Evolutionary conservation across 345 rosid genomes (phyloP).

Genomic region (Moricandia moricandioides): DNA sequence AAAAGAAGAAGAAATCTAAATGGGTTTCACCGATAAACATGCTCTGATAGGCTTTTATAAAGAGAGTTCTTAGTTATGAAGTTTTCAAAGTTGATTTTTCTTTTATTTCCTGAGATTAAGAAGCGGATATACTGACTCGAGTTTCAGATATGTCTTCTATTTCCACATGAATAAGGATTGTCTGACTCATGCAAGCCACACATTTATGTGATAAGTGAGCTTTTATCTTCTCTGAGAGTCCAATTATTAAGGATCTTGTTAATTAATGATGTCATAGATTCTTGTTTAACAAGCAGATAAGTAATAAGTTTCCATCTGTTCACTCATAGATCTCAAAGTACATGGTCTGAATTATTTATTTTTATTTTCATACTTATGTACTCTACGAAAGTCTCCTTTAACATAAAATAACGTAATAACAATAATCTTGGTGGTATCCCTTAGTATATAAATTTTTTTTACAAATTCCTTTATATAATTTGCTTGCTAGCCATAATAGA

Average conservation of each 20-base stretch:
- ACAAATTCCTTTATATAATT: no score
- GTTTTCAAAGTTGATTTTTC: background rate
- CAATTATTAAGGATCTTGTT: background rate
- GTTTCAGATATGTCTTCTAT: background rate
- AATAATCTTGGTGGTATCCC: background rate
- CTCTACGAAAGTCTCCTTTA: background rate
- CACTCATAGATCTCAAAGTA: background rate
- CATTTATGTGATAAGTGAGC: constrained; percentile 18
- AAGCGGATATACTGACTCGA: background rate
- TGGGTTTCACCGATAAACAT: no score
- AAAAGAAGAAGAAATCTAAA: no score
- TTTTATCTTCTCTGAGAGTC: constrained; percentile 10
- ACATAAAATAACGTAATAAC: background rate
- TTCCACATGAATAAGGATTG: constrained; percentile 17
- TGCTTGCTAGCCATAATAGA: background rate
- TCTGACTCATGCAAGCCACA: constrained; percentile 19
- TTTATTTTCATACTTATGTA: background rate
- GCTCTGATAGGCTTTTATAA: no score
- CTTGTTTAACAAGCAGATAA: background rate
- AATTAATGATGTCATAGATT: background rate
- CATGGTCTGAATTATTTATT: background rate
- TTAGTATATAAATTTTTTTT: no score
- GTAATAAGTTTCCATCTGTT: background rate
- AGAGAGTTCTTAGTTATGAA: background rate
- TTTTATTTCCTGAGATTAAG: no score